These are phyloP conservation scores for Kuraishia floccosa DNA, from an alignment of 805 yeast species.

Conservation along the genomic window DNA sequence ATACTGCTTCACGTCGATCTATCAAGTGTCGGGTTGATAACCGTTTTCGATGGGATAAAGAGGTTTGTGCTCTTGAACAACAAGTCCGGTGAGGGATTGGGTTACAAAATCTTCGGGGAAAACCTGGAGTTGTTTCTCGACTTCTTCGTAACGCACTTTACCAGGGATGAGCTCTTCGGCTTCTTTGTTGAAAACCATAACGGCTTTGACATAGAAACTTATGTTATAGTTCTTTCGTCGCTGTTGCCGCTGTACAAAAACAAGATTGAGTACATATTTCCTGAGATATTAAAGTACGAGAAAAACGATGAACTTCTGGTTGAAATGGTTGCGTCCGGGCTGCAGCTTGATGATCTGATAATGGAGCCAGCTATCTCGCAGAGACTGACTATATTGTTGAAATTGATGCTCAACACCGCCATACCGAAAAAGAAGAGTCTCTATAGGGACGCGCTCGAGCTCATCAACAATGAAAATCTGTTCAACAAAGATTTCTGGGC, in stretches of 20 bases:
- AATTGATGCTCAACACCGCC: constrained; percentile 12
- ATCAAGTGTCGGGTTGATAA: constrained; percentile 12
- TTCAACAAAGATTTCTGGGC: constrained; percentile 17
- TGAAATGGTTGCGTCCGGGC: constrained; percentile 7
- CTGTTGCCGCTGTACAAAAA: constrained; percentile 3
- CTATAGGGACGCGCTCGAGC: constrained; percentile 10
- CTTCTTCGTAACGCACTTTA: constrained; percentile 13
- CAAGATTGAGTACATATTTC: constrained; percentile 6
- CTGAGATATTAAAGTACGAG: constrained; percentile 8
- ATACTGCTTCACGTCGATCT: constrained; percentile 28
- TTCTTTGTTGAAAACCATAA: constrained; percentile 5
- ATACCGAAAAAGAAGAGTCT: constrained; percentile 2
- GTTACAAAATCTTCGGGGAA: constrained; percentile 19
- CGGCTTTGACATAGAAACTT: constrained; percentile 8
- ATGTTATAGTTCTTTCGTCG: constrained; percentile 7
- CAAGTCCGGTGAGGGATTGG: constrained; percentile 10
- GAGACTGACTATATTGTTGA: constrained; percentile 13
- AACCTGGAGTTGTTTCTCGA: constrained; percentile 28
- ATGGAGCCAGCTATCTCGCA: constrained; percentile 11
- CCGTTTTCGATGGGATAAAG: constrained; percentile 22
- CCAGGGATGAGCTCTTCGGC: constrained; percentile 6
- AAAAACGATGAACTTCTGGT: constrained; percentile 8
- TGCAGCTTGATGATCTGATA: constrained; percentile 9
- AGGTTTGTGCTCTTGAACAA: constrained; percentile 21
- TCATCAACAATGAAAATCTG: constrained; percentile 9